Evolutionary conservation across 495 filamentous ascomycete species (phyloP), one percentile per base, ranked within the genome.

Genomic region (Bacidia gigantensis): DNA sequence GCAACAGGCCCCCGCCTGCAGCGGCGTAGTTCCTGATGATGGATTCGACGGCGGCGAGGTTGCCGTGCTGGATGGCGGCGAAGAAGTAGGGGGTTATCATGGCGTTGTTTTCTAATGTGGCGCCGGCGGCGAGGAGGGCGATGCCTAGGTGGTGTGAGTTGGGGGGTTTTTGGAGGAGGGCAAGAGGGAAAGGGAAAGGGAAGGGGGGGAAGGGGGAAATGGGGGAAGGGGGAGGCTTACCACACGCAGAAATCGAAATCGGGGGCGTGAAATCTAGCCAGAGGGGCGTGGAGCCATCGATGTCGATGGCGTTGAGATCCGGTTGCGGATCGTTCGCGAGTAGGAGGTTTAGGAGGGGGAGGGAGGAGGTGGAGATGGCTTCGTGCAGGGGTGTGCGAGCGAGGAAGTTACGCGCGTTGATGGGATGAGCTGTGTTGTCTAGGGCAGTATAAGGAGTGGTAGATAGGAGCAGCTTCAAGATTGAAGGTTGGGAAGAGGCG

Each of bases 281-380:
- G 14, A 86, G 67, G 0, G 82, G 82, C 1, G 81, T 84, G 57
- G 71, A 77, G 3, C 22, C 26, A 24, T 39, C 49, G n/a, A 17
- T 23, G 51, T 51, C 49, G 32, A 42, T 29, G n/a, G 39, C 51
- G 14, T 47, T 43, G 32, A 25, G 11, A 29, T 58, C 17, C 12
- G 12, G 12, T n/a, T 17, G 17, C 21, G 26, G 20, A 3, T 42
- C 1, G 39, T 51, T 11, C 1, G 25, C 1, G 44, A 58, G 56
- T 25, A 58, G 46, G 11, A 47, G 26, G 11, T 3, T 42, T 11
- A 42, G 2, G 40, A 58, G 25, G 11, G 24, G 11, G 46, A 23
- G 18, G 18, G 53, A 12, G 21, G 45, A 26, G 3, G 22, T 11
- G 11, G 50, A 35, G 14, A 50, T 50, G 3, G 56, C 51, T 0